A percentile compares a stretch with the other conserved stretches of the same genome.
These are phyloP conservation scores for Emergomyces pasteurianus DNA, from an alignment of 2,329 filamentous ascomycete species.

Conservation along the genomic window DNA sequence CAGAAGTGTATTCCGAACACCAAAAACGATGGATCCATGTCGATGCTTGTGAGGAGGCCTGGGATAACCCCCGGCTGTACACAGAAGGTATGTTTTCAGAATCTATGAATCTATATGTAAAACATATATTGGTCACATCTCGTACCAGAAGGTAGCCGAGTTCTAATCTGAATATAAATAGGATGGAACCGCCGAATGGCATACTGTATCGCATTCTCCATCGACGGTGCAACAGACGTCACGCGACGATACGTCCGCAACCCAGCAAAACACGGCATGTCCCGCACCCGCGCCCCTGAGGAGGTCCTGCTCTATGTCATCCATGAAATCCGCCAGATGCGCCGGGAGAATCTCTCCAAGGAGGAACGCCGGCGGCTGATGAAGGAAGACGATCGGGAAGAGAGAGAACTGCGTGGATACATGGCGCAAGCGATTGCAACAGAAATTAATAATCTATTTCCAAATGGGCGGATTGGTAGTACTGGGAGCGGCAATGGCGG, in stretches of 20 bases:
- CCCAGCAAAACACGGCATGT: conserved; percentile 47
- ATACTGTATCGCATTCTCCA: conserved; percentile 93
- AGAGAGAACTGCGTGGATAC: conserved; percentile 35
- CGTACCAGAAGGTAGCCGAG: conserved; percentile 3
- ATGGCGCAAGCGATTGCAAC: conserved; percentile 34
- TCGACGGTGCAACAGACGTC: conserved; percentile 63
- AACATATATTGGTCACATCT: not conserved
- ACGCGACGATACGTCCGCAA: conserved; percentile 52
- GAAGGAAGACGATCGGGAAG: conserved; percentile 39
- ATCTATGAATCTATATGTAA: not conserved
- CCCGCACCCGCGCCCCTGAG: conserved; percentile 70
- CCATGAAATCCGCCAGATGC: conserved; percentile 76
- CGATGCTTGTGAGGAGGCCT: conserved; percentile 85
- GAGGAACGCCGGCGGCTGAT: conserved; percentile 51
- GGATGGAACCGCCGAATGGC: conserved; percentile 93
- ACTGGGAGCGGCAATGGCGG: conserved; percentile 4
- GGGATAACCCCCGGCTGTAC: conserved; percentile 89
- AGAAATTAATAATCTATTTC: conserved; percentile 33
- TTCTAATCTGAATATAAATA: conserved; percentile 16
- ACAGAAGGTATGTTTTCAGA: conserved; percentile 53
- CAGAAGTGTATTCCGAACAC: conserved; percentile 90
- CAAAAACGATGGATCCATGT: conserved; percentile 94
- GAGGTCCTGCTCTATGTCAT: conserved; percentile 84
- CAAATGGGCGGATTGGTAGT: conserved; percentile 11
- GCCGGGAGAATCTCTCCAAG: conserved; percentile 73